These are phyloP conservation scores for Apophysomyces elegans DNA, from an alignment of 371 early-diverging fungal genomes.

Conservation along the genomic window DNA sequence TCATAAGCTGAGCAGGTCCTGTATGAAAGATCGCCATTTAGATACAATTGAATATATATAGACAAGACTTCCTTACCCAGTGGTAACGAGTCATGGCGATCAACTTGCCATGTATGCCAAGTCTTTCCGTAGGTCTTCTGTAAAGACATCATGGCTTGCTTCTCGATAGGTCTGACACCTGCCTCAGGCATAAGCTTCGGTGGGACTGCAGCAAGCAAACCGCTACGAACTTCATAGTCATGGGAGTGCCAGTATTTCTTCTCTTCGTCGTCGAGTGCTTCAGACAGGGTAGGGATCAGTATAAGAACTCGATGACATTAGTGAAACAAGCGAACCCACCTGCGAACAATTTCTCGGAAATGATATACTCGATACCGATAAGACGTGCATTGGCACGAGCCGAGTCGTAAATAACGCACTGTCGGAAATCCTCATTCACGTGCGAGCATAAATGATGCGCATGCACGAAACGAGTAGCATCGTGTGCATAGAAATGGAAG, in stretches of 20 bases:
- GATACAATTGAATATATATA: neutral
- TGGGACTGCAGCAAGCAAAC: constrained; percentile 34
- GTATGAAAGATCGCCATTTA: neutral
- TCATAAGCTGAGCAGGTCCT: constrained; percentile 35
- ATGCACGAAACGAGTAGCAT: constrained; percentile 43
- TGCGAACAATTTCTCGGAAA: constrained; percentile 50
- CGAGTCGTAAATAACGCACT: constrained; percentile 57
- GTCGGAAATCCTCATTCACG: constrained; percentile 53
- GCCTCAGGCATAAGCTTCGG: constrained; percentile 33
- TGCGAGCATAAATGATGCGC: constrained; percentile 53
- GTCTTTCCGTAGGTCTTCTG: constrained; percentile 33
- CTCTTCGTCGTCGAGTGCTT: constrained; percentile 43
- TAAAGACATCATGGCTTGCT: constrained; percentile 18
- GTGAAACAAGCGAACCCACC: neutral
- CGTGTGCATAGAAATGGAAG: constrained; percentile 35
- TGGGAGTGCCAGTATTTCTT: constrained; percentile 58
- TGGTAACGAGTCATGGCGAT: constrained; percentile 19
- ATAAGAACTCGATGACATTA: neutral
- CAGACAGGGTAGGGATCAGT: neutral
- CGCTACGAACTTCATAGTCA: constrained; percentile 47
- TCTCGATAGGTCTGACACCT: constrained; percentile 30
- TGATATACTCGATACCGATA: constrained; percentile 61
- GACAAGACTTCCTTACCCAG: constrained; percentile 14
- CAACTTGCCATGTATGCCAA: constrained; percentile 35
- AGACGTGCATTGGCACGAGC: constrained; percentile 38